Percentiles rank a stretch among this genome's conserved stretches.
Evolutionary conservation across 2,329 filamentous ascomycete genomes (phyloP).

Genomic region (Claviceps spartinae): DNA sequence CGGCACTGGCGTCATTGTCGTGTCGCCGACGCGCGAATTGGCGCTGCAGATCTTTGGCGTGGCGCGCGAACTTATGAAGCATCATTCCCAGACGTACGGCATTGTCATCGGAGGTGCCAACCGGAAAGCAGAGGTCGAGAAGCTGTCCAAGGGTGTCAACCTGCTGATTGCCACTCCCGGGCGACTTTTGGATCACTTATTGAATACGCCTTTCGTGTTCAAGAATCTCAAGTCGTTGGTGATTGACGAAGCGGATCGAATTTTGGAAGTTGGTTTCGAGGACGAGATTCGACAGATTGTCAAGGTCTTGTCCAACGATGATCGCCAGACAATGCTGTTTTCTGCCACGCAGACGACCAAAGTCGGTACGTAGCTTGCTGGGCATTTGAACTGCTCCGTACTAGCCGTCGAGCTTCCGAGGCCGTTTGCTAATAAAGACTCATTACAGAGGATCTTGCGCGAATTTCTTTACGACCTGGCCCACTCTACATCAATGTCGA

Average conservation of each 20-base stretch:
- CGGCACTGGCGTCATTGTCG: slow-evolving; percentile 80
- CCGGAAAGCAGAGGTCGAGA: slow-evolving; percentile 78
- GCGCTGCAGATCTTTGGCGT: slow-evolving; percentile 95
- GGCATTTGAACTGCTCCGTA: not conserved
- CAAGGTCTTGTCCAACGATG: slow-evolving; percentile 77
- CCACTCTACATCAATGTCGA: slow-evolving; percentile 97
- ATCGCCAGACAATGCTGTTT: slow-evolving; percentile 95
- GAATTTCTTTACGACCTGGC: slow-evolving; percentile 81
- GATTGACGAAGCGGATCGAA: slow-evolving; percentile 94
- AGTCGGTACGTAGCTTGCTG: slow-evolving; percentile 34
- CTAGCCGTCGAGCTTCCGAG: not conserved
- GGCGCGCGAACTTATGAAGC: slow-evolving; percentile 79
- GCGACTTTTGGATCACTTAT: slow-evolving; percentile 81
- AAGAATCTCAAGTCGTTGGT: slow-evolving; percentile 87
- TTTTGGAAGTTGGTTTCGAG: slow-evolving; percentile 94
- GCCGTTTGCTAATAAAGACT: not conserved
- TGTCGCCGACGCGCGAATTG: slow-evolving; percentile 85
- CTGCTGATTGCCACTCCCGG: slow-evolving; percentile 89
- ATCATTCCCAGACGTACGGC: slow-evolving; percentile 88
- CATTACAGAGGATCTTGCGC: slow-evolving; percentile 63
- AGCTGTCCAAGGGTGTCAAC: slow-evolving; percentile 88
- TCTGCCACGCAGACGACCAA: slow-evolving; percentile 97
- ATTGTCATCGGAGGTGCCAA: slow-evolving; percentile 96
- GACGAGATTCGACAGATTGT: slow-evolving; percentile 96
- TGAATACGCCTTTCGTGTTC: slow-evolving; percentile 83